These are phyloP conservation scores for Trifolium pratense DNA, from an alignment of 306 rosid genomes.

Conservation along the genomic window DNA sequence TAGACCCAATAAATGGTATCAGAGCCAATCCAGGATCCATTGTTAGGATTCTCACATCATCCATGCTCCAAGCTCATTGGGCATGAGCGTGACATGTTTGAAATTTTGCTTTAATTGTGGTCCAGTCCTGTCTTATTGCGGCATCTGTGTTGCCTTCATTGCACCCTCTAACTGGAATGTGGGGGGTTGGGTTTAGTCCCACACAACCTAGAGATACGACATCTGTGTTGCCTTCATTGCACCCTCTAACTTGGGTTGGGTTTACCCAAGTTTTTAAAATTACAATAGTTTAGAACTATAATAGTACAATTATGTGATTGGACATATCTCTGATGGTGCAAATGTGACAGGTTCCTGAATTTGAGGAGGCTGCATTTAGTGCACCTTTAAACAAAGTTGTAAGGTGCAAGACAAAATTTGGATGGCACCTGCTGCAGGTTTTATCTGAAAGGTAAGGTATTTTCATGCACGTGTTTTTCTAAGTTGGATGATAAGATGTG, in stretches of 20 bases:
- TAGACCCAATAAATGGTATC: background rate
- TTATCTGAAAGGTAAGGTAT: conserved; percentile 90
- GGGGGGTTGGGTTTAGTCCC: background rate
- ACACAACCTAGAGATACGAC: background rate
- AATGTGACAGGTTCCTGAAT: conserved; percentile 82
- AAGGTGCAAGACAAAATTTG: conserved; percentile 88
- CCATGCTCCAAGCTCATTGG: background rate
- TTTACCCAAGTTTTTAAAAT: background rate
- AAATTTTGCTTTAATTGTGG: background rate
- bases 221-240: too few species aligned
- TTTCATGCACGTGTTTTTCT: conserved; percentile 22
- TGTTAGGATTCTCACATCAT: background rate
- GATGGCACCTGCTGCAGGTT: conserved; percentile 95
- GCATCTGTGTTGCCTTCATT: background rate
- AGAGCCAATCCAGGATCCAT: too few species aligned
- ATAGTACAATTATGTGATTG: conserved; percentile 22
- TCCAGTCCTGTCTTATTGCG: background rate
- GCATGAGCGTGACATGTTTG: background rate
- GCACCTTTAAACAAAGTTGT: conserved; percentile 89
- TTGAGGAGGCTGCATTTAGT: conserved; percentile 93
- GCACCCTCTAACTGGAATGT: background rate
- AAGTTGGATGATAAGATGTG: conserved; percentile 26
- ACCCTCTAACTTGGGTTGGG: too few species aligned
- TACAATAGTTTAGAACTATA: background rate
- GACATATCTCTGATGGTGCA: conserved; percentile 39